Conservation (phyloP, 1,284 basidiomycete genomes). For the Apiotrichum mycotoxinovorans region DNA sequence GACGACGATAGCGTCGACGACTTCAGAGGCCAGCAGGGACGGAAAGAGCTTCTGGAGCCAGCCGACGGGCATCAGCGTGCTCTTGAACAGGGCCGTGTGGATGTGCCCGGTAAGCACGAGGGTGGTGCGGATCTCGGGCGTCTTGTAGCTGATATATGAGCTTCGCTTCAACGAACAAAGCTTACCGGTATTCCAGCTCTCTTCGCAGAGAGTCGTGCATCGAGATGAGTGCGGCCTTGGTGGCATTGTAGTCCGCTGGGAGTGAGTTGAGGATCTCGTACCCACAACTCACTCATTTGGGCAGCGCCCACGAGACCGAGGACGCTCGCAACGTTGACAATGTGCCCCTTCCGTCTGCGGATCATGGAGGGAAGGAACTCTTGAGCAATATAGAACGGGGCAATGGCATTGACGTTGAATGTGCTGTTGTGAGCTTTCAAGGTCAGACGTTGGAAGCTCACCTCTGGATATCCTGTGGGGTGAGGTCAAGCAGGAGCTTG, state of each 20-base stretch:
- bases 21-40: conserved; percentile 63
- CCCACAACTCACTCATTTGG: conserved; percentile 71
- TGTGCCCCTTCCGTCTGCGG: conserved; percentile 69
- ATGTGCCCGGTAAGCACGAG: conserved; percentile 73
- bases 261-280: conserved; percentile 6
- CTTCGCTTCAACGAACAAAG: conserved; percentile 4
- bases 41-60: conserved; percentile 71
- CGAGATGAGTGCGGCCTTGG: conserved; percentile 74
- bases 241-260: conserved; percentile 78
- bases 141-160: conserved; percentile 59
- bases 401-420: conserved; percentile 79
- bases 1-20: conserved; percentile 75
- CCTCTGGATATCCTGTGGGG: conserved; percentile 72
- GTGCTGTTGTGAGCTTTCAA: conserved; percentile 58
- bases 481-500: conserved; percentile 74
- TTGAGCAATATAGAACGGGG: conserved; percentile 86
- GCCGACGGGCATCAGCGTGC: conserved; percentile 56
- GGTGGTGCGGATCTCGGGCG: conserved; percentile 72
- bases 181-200: conserved; percentile 71
- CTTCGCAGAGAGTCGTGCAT: conserved; percentile 75
- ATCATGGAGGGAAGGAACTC: conserved; percentile 92
- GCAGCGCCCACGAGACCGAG: conserved; percentile 70
- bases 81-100: conserved; percentile 68
- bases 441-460: conserved; percentile 55
- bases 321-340: conserved; percentile 80